Conservation (phyloP, 164 flowering plant species). For the Vitis cinerea region DNA sequence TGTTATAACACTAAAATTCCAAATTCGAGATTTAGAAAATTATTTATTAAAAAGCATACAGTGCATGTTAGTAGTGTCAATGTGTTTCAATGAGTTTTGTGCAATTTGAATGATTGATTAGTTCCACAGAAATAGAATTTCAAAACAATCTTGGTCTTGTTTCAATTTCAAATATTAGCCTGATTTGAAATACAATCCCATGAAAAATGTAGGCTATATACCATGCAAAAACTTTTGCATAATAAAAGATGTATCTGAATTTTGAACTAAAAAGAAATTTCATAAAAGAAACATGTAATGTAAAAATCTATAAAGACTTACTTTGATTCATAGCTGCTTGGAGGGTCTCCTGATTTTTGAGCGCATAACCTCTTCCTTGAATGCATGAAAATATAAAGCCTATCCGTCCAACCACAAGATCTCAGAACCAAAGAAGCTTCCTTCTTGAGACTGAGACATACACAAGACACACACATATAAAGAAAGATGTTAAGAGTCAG, state of each 20-base stretch:
- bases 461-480: neutral
- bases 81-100: too few species aligned
- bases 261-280: neutral
- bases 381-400: constrained; percentile 63
- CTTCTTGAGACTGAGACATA: constrained; percentile 49
- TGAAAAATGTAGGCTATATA: neutral
- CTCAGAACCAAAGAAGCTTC: constrained; percentile 53
- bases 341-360: constrained; percentile 25
- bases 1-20: too few species aligned
- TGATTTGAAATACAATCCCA: neutral
- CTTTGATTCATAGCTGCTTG: constrained; percentile 42
- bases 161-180: too few species aligned
- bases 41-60: too few species aligned
- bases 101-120: too few species aligned
- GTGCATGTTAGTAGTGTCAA: too few species aligned
- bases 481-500: neutral
- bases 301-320: constrained; percentile 29
- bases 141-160: too few species aligned
- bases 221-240: neutral
- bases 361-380: constrained; percentile 49
- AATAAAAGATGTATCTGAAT: neutral
- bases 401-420: constrained; percentile 74
- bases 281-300: neutral
- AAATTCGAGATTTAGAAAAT: too few species aligned
- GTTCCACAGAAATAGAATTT: too few species aligned